These are phyloP conservation scores for Micractinium sp. DNA, from an alignment of 139 green algal species.

Conservation along the genomic window DNA sequence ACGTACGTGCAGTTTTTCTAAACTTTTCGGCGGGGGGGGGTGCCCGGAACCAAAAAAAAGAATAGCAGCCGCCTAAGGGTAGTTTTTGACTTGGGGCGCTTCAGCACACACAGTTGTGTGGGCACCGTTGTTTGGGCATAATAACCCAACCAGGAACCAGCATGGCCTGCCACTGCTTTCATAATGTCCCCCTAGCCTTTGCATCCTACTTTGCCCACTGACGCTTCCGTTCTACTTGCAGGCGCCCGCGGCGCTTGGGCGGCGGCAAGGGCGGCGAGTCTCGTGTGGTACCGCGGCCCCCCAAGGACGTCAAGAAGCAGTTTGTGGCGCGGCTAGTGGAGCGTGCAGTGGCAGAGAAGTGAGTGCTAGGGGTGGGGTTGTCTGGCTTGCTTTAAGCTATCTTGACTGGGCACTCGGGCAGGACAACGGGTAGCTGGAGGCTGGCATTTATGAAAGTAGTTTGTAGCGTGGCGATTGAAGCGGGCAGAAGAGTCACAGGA, in stretches of 20 bases:
- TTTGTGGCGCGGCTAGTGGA: constrained; percentile 31
- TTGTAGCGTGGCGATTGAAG: neutral
- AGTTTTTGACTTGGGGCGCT: neutral
- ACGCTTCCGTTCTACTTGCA: constrained; percentile 34
- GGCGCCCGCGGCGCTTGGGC: constrained; percentile 73
- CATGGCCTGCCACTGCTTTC: neutral
- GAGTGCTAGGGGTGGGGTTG: neutral
- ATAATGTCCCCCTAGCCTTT: neutral
- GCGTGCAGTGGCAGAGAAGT: constrained; percentile 23
- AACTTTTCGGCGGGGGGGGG: neutral
- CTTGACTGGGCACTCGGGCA: too few relatives aligned
- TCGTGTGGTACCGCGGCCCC: constrained; percentile 27
- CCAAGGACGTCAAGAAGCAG: constrained; percentile 69
- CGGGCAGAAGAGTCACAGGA: neutral
- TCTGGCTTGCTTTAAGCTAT: neutral
- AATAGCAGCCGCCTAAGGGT: too few relatives aligned
- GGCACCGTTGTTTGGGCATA: neutral
- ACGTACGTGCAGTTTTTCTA: too few relatives aligned
- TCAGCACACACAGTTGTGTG: neutral
- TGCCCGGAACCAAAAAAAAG: neutral
- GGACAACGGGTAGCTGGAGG: neutral
- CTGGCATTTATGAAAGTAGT: neutral
- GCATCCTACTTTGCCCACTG: neutral
- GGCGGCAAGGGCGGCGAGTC: constrained; percentile 82
- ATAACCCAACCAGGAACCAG: neutral